Evolutionary conservation across 805 yeast genomes (phyloP).

Genomic region (Saturnispora hagleri): DNA sequence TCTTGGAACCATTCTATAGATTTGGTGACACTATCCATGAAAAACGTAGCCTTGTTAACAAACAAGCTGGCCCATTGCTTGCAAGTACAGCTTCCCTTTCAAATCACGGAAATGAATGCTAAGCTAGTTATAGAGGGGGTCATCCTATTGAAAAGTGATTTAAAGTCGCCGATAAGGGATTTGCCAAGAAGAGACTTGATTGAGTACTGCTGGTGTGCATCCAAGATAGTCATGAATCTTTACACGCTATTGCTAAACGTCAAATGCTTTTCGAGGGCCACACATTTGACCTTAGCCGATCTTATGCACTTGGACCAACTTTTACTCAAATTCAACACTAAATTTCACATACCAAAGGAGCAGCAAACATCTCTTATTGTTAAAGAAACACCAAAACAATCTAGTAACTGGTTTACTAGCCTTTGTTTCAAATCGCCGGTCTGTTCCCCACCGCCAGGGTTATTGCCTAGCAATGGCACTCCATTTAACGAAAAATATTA

Average conservation of each 20-base stretch:
- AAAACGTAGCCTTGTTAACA: constrained; percentile 15
- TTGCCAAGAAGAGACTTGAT: constrained; percentile 1
- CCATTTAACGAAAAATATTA: neutral
- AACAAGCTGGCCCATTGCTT: constrained; percentile 13
- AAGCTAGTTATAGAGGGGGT: constrained; percentile 1
- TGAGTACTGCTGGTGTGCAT: constrained; percentile 4
- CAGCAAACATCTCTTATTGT: neutral
- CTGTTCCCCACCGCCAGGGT: neutral
- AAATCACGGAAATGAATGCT: constrained; percentile 5
- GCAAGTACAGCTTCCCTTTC: constrained; percentile 18
- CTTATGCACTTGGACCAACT: neutral
- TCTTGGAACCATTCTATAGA: constrained; percentile 16
- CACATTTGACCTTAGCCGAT: neutral
- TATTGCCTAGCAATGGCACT: neutral
- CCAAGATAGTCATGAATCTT: constrained; percentile 5
- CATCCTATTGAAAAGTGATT: neutral
- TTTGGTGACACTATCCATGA: constrained; percentile 18
- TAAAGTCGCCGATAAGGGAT: neutral
- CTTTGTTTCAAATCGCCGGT: neutral
- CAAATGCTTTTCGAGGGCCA: neutral
- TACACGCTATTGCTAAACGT: neutral
- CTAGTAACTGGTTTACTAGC: neutral
- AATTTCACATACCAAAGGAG: neutral
- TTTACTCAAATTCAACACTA: neutral
- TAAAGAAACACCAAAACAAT: neutral